Evolutionary conservation across 768 basidiomycete species (phyloP).

Genomic region (Hericium erinaceus): DNA sequence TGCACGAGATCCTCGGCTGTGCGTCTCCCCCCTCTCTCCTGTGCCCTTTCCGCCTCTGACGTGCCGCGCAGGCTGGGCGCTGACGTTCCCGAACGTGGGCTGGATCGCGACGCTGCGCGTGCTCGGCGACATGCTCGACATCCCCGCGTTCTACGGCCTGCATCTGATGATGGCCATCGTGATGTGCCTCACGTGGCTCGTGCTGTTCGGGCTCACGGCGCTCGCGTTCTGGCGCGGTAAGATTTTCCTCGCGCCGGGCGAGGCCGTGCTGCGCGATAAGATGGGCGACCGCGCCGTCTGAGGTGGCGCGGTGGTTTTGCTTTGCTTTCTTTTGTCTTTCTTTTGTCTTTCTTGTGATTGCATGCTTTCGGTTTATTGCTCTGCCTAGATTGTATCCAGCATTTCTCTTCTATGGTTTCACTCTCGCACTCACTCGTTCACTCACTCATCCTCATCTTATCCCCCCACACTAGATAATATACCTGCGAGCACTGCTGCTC

Average conservation of each 20-base stretch:
- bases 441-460: neutral
- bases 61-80: slow-evolving; percentile 28
- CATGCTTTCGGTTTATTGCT: neutral
- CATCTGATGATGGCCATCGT: slow-evolving; percentile 32
- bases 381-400: neutral
- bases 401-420: neutral
- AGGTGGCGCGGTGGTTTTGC: neutral
- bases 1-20: slow-evolving; percentile 39
- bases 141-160: slow-evolving; percentile 28
- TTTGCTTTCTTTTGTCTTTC: neutral
- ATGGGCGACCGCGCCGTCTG: neutral
- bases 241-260: slow-evolving; percentile 33
- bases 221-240: slow-evolving; percentile 33
- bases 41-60: neutral
- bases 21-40: slow-evolving; percentile 10
- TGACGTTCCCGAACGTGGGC: slow-evolving; percentile 40
- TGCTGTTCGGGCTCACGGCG: slow-evolving; percentile 32
- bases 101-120: slow-evolving; percentile 35
- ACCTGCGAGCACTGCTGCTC: too few relatives aligned
- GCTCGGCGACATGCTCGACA: slow-evolving; percentile 32
- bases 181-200: slow-evolving; percentile 31
- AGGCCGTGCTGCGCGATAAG: slow-evolving; percentile 33
- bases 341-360: neutral
- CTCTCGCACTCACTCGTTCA: neutral
- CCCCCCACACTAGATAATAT: neutral